A percentile compares a stretch with the other conserved stretches of the same genome.
Conservation (phyloP, 1,284 basidiomycete species). For the Moniliella sp. region DNA sequence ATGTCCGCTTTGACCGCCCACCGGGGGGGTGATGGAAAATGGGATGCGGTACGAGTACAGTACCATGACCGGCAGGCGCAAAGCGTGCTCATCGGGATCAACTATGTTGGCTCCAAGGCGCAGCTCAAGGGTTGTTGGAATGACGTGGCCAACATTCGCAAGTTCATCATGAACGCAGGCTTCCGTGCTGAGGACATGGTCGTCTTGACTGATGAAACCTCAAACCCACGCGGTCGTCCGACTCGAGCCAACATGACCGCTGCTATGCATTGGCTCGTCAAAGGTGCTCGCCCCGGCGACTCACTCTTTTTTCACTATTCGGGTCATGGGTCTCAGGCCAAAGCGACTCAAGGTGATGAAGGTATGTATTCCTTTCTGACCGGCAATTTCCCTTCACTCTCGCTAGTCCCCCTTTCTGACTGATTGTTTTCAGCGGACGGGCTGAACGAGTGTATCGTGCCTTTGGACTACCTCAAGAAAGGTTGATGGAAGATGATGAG, state of each 20-base stretch:
- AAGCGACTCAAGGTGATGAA: conserved; percentile 27
- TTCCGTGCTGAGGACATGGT: conserved; percentile 33
- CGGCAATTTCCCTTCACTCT: too few species aligned
- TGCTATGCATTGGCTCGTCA: conserved; percentile 33
- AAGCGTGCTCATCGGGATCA: conserved; percentile 33
- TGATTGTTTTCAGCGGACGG: too few species aligned
- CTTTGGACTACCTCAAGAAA: conserved; percentile 22
- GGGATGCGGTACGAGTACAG: conserved; percentile 25
- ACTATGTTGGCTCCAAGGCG: conserved; percentile 22
- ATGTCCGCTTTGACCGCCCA: conserved; percentile 15
- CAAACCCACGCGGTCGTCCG: conserved; percentile 22
- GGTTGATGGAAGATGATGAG: conserved; percentile 33
- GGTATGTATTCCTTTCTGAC: too few species aligned
- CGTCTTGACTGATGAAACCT: conserved; percentile 22
- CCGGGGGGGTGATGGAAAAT: conserved; percentile 20
- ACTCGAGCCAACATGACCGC: conserved; percentile 31
- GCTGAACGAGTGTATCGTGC: conserved; percentile 32
- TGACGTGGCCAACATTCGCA: conserved; percentile 27
- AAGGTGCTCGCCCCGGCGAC: conserved; percentile 22
- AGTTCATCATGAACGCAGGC: conserved; percentile 25
- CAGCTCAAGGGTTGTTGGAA: conserved; percentile 31
- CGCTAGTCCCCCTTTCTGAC: too few species aligned
- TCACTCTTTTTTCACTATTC: conserved; percentile 31
- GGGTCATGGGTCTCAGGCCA: conserved; percentile 31
- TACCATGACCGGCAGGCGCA: conserved; percentile 26